phyloP scores from a whole-genome alignment of 306 rosid genomes.

The Castanea mollissima region DNA sequence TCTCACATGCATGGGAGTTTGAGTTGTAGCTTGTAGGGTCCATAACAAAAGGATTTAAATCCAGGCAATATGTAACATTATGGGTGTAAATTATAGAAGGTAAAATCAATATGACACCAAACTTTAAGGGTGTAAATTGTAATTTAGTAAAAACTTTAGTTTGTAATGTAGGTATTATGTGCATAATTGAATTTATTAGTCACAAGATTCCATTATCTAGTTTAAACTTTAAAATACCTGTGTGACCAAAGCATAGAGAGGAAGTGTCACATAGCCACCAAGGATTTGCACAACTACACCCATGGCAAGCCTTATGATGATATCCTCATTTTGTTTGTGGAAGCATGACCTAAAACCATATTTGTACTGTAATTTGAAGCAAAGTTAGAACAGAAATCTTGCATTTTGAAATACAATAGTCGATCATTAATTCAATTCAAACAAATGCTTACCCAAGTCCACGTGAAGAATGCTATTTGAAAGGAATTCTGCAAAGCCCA shows the following conservation, averaged over 20 bases:
- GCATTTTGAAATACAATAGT: background rate
- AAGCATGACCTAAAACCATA: conserved; percentile 64
- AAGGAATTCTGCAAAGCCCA: conserved; percentile 56
- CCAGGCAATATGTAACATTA: no score
- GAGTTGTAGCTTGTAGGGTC: no score
- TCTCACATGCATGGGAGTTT: no score
- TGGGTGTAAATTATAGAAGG: no score
- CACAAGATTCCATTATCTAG: background rate
- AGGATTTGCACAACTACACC: conserved; percentile 47
- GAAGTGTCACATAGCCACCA: conserved; percentile 59
- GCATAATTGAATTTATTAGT: no score
- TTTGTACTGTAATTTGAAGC: conserved; percentile 26
- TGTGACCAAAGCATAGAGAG: conserved; percentile 67
- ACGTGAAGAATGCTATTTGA: conserved; percentile 56
- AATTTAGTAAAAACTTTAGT: background rate
- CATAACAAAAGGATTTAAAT: no score
- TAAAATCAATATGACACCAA: no score
- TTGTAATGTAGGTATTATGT: background rate
- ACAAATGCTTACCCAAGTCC: conserved; percentile 55
- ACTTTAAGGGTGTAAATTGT: no score
- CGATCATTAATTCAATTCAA: background rate
- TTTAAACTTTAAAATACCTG: conserved; percentile 32
- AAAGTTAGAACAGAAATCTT: background rate
- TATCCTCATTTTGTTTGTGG: conserved; percentile 41
- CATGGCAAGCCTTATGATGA: conserved; percentile 38